These are phyloP conservation scores for Epichloe coenophiala DNA, from an alignment of 2,329 filamentous ascomycete genomes.

Conservation along the genomic window DNA sequence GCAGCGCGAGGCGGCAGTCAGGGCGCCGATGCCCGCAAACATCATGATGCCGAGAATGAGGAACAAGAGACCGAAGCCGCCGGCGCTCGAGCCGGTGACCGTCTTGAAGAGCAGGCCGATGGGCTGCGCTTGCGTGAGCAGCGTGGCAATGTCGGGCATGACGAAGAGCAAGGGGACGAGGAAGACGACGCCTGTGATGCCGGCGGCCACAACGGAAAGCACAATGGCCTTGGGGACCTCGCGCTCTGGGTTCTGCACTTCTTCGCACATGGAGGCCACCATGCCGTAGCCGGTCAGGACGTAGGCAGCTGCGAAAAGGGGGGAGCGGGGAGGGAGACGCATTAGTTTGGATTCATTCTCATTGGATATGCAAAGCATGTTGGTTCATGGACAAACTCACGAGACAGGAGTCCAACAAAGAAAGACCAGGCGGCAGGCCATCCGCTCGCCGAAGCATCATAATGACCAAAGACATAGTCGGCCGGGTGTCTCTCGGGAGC, in stretches of 20 bases:
- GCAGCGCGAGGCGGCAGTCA: constrained; percentile 62
- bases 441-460: constrained; percentile 54
- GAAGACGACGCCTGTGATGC: constrained; percentile 48
- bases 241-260: constrained; percentile 46
- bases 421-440: constrained; percentile 55
- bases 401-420: constrained; percentile 39
- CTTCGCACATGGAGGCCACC: constrained; percentile 41
- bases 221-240: constrained; percentile 57
- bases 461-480: constrained; percentile 53
- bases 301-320: constrained; percentile 19
- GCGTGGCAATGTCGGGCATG: constrained; percentile 49
- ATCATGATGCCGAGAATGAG: constrained; percentile 64
- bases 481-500: constrained; percentile 49
- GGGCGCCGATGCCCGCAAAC: constrained; percentile 61
- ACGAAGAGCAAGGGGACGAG: constrained; percentile 65
- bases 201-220: constrained; percentile 50
- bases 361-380: too few species aligned
- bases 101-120: constrained; percentile 65
- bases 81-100: constrained; percentile 57
- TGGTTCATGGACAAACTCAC: constrained; percentile 9
- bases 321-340: too few species aligned
- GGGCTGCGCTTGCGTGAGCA: constrained; percentile 57
- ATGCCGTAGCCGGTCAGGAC: constrained; percentile 36
- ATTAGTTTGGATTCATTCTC: too few species aligned
- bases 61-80: constrained; percentile 64